Conservation (phyloP, 768 basidiomycete genomes). For the Russula lepida region DNA sequence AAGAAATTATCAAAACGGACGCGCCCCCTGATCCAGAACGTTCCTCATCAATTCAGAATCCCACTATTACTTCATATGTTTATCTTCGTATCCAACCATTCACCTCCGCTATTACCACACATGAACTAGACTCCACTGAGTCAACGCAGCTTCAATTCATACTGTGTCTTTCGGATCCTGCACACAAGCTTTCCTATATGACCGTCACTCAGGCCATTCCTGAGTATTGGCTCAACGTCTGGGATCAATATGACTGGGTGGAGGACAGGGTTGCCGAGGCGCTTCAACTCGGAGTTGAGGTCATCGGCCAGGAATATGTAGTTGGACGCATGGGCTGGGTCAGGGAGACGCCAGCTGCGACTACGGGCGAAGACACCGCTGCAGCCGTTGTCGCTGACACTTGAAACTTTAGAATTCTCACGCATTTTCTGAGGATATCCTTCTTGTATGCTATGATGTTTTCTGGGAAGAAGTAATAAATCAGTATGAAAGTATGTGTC, state of each 20-base stretch:
- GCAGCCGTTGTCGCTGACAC: neutral
- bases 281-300: constrained; percentile 75
- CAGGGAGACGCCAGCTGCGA: constrained; percentile 22
- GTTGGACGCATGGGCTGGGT: constrained; percentile 81
- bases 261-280: constrained; percentile 90
- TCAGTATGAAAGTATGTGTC: constrained; percentile 22
- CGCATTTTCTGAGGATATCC: neutral
- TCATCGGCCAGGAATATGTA: constrained; percentile 88
- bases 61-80: constrained; percentile 79
- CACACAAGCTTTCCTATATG: constrained; percentile 65
- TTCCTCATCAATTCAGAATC: constrained; percentile 37
- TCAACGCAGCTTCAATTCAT: constrained; percentile 51
- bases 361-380: neutral
- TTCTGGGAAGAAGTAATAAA: constrained; percentile 3
- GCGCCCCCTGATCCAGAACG: constrained; percentile 29
- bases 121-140: constrained; percentile 24
- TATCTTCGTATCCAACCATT: constrained; percentile 93
- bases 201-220: constrained; percentile 82
- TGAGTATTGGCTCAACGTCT: constrained; percentile 76
- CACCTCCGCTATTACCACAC: constrained; percentile 46
- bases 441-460: neutral
- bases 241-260: constrained; percentile 94
- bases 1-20: constrained; percentile 64
- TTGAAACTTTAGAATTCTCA: constrained; percentile 1
- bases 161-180: constrained; percentile 63